phyloP scores from a whole-genome alignment of 441 rosid species.

The Pelargonium myrrhifolium region DNA sequence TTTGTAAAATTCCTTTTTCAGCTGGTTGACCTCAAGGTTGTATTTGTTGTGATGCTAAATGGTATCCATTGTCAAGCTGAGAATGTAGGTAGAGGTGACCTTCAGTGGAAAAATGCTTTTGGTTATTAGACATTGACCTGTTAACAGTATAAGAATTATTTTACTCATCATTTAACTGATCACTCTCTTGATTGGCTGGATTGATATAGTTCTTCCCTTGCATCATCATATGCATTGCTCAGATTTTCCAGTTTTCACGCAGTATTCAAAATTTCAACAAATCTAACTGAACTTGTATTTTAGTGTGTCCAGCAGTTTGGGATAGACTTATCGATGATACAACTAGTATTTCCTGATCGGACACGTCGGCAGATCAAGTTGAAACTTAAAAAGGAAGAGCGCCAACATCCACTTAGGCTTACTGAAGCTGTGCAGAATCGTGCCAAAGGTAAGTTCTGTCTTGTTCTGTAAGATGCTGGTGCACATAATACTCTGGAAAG shows the following conservation, averaged over 20 bases:
- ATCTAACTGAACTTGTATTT: constrained; percentile 5
- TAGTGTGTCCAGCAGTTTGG: constrained; percentile 83
- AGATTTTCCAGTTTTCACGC: background rate
- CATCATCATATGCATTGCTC: too few species aligned
- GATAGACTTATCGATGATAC: constrained; percentile 71
- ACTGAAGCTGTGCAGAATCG: constrained; percentile 58
- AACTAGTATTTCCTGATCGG: constrained; percentile 63
- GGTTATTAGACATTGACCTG: too few species aligned
- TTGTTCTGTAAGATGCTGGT: constrained; percentile 6
- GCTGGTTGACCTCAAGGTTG: too few species aligned
- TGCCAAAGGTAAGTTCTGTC: constrained; percentile 37
- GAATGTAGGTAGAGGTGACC: too few species aligned
- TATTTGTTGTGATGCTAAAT: too few species aligned
- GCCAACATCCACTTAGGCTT: constrained; percentile 49
- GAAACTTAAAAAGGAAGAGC: constrained; percentile 73
- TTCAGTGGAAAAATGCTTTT: too few species aligned
- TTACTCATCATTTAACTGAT: too few species aligned
- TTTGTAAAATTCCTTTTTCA: too few species aligned
- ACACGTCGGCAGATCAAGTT: constrained; percentile 68
- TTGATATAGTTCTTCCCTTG: too few species aligned
- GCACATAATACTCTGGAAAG: background rate
- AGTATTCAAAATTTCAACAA: background rate
- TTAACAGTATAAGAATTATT: too few species aligned
- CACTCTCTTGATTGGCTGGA: too few species aligned
- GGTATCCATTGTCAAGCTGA: too few species aligned